Conservation (phyloP, 2,329 filamentous ascomycete genomes). For the Clonostachys chloroleuca region DNA sequence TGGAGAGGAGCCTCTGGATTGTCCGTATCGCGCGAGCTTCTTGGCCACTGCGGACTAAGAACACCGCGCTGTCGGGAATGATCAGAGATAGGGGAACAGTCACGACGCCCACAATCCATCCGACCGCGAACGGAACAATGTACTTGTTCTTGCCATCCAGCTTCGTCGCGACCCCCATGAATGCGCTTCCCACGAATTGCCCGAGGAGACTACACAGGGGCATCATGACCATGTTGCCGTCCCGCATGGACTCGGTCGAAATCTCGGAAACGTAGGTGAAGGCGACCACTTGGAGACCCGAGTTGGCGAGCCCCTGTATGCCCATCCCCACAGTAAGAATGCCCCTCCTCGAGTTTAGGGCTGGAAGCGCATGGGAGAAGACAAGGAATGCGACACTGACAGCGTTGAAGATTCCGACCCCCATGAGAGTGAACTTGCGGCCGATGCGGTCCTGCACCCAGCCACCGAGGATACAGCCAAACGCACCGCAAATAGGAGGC, state of each 20-base stretch:
- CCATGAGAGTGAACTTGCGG: slow-evolving; percentile 3
- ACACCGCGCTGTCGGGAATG: slow-evolving; percentile 18
- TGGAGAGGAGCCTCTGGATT: slow-evolving; percentile 10
- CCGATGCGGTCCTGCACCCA: slow-evolving; percentile 7
- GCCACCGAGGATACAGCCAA: slow-evolving; percentile 6
- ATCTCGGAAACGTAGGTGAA: slow-evolving; percentile 14
- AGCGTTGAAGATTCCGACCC: slow-evolving; percentile 3
- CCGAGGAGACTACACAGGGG: slow-evolving; percentile 16
- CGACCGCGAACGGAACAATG: slow-evolving; percentile 14
- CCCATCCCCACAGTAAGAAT: slow-evolving; percentile 14
- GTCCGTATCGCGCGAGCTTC: slow-evolving; percentile 9
- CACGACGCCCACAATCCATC: slow-evolving; percentile 11
- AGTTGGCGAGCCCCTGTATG: slow-evolving; percentile 16
- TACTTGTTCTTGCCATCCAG: slow-evolving; percentile 10
- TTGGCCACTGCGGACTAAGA: slow-evolving; percentile 9
- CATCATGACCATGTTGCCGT: slow-evolving; percentile 17
- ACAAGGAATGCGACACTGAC: slow-evolving; percentile 5
- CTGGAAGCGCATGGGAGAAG: slow-evolving; percentile 3
- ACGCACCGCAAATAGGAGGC: slow-evolving; percentile 5
- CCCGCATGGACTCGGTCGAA: slow-evolving; percentile 15
- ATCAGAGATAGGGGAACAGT: slow-evolving; percentile 13
- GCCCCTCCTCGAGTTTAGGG: slow-evolving; percentile 6
- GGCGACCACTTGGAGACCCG: slow-evolving; percentile 7
- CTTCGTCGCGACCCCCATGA: slow-evolving; percentile 13
- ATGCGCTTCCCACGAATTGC: slow-evolving; percentile 15